These are phyloP conservation scores for Rhazya stricta DNA, from an alignment of 257 asterid genomes.

Conservation along the genomic window DNA sequence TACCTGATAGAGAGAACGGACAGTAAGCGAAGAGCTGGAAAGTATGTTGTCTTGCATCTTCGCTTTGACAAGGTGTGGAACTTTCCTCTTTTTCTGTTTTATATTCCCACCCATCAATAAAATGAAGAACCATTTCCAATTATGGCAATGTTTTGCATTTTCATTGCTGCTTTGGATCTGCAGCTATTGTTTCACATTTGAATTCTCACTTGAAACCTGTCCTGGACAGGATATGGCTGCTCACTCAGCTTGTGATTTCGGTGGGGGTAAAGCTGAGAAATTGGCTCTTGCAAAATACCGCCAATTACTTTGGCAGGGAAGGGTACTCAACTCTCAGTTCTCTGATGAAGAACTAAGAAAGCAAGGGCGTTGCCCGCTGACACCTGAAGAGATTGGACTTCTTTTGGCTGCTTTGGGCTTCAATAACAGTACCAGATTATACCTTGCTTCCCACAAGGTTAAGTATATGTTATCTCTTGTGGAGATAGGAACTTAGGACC, in stretches of 20 bases:
- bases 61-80: slow-evolving; percentile 42
- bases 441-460: slow-evolving; percentile 93
- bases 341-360: slow-evolving; percentile 90
- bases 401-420: slow-evolving; percentile 89
- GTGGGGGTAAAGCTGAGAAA: slow-evolving; percentile 92
- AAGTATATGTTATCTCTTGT: background rate
- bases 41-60: slow-evolving; percentile 43
- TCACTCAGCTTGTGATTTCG: slow-evolving; percentile 94
- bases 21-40: slow-evolving; percentile 32
- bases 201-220: background rate
- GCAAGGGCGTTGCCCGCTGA: slow-evolving; percentile 85
- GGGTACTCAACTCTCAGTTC: slow-evolving; percentile 86
- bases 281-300: slow-evolving; percentile 85
- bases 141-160: background rate
- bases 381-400: slow-evolving; percentile 94
- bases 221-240: slow-evolving; percentile 87
- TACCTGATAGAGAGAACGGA: slow-evolving; percentile 1
- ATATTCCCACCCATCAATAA: background rate
- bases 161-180: background rate
- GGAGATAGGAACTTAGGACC: background rate
- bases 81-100: slow-evolving; percentile 4
- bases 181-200: background rate
- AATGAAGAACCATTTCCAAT: background rate
- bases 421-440: slow-evolving; percentile 70
- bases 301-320: slow-evolving; percentile 90